phyloP scores from a whole-genome alignment of 2,329 filamentous ascomycete species.

The Anisogramma anomala region DNA sequence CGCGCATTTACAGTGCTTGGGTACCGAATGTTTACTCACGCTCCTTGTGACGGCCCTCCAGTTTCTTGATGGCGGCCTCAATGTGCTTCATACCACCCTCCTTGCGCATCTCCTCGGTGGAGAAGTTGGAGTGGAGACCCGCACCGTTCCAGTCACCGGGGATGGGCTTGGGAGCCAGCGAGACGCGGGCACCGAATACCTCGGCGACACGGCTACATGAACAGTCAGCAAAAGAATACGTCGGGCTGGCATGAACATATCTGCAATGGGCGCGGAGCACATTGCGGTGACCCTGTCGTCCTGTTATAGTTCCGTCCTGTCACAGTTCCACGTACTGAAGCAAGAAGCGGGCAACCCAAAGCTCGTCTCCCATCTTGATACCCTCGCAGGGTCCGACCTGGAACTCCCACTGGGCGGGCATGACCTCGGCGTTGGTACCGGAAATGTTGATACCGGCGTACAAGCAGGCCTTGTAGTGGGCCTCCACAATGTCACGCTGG shows the following conservation, averaged over 20 bases:
- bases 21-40: slow-evolving; percentile 61
- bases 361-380: slow-evolving; percentile 82
- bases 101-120: slow-evolving; percentile 73
- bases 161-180: slow-evolving; percentile 80
- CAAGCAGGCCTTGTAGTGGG: slow-evolving; percentile 76
- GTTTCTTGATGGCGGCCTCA: slow-evolving; percentile 74
- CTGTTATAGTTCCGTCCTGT: not conserved
- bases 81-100: slow-evolving; percentile 96
- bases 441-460: slow-evolving; percentile 89
- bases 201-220: slow-evolving; percentile 58
- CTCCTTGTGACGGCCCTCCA: slow-evolving; percentile 36
- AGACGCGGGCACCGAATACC: slow-evolving; percentile 93
- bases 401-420: slow-evolving; percentile 97
- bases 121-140: slow-evolving; percentile 90
- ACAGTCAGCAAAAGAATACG: slow-evolving; percentile 38
- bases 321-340: slow-evolving; percentile 39
- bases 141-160: slow-evolving; percentile 77
- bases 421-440: slow-evolving; percentile 97
- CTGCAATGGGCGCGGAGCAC: too few species aligned
- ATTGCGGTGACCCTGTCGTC: too few species aligned
- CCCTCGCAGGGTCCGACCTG: slow-evolving; percentile 85
- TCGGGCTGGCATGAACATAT: slow-evolving; percentile 31
- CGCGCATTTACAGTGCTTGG: slow-evolving; percentile 28
- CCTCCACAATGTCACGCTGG: slow-evolving; percentile 94
- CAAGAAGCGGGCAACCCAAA: slow-evolving; percentile 87